Evolutionary conservation across 208 protist genomes (phyloP).

Genomic region (Leishmania turanica): DNA sequence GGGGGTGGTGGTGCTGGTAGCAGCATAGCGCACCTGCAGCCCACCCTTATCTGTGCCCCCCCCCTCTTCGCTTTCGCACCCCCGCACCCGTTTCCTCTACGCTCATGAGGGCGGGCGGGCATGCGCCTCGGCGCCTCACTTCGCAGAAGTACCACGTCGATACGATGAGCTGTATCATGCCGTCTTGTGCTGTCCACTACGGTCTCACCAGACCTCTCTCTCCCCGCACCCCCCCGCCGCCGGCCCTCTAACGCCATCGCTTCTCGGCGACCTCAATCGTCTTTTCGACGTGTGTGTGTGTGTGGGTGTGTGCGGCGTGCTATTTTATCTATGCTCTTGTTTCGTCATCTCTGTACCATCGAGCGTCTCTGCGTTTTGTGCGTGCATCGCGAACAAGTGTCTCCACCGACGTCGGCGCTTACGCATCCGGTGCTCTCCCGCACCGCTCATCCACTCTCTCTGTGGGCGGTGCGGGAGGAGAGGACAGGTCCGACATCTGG

Average conservation of each 20-base stretch:
- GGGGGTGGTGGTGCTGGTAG: neutral
- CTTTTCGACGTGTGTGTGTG: neutral
- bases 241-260: neutral
- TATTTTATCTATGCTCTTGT: neutral
- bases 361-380: neutral
- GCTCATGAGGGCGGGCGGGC: neutral
- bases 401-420: neutral
- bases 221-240: neutral
- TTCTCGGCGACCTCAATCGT: neutral
- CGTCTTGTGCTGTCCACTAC: neutral
- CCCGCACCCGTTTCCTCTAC: neutral
- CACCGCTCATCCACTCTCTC: neutral
- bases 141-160: neutral
- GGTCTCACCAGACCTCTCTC: neutral
- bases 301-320: neutral
- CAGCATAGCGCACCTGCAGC: neutral
- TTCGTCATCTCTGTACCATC: neutral
- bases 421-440: neutral
- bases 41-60: neutral
- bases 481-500: neutral
- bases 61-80: too few species aligned
- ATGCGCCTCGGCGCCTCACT: neutral
- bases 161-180: neutral
- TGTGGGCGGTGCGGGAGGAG: neutral
- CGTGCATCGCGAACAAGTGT: neutral